Evolutionary conservation across 805 yeast genomes (phyloP), one percentile per base, ranked within the genome.

Genomic region (Cyberlindnera petersonii): DNA sequence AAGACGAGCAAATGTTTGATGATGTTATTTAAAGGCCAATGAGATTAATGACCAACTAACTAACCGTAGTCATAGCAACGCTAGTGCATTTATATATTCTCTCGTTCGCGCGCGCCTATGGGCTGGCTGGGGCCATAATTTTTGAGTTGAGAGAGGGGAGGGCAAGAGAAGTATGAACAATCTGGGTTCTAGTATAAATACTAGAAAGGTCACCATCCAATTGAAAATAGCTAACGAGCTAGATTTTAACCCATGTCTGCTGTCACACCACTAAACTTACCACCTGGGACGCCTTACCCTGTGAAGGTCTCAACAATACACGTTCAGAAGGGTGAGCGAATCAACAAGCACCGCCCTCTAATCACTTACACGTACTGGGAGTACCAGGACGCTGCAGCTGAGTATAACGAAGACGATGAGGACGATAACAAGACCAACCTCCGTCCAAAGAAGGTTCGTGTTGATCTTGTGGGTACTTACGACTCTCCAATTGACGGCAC

Each of bases 401-500:
- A 26, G 18, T 26, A 26, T 15, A 26, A 19, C 31, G 31, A 42
- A 4, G 56, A 62, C 8, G 56, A 59, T n/a, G 63, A 46, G 16
- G 44, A 47, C 11, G 51, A n/a, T n/a, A n/a, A n/a, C n/a, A n/a
- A 49, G 9, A 39, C 36, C 14, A 48, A 39, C 8, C 37, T 39
- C 18, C 33, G 35, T 9, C 43, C 44, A 1, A 58, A 55, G 39
- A 58, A 65, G 43, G 58, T 58, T 16, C 63, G 79, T 30, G 84
- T 82, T 2, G 89, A 84, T 51, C 66, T 77, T 20, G 77, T 81
- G 10, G 91, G 87, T 1, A 71, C 83, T 3, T 88, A 79, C 57
- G 98, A 91, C 57, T 72, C 82, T 26, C 97, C 97, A 1, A 69
- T 86, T 21, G 84, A 77, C 43, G 98, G 98, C 0, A 65, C 66